Percentiles rank a stretch among this genome's conserved stretches.
phyloP scores from a whole-genome alignment of 176 grass and related monocot genomes.

The Triticum timopheevii region DNA sequence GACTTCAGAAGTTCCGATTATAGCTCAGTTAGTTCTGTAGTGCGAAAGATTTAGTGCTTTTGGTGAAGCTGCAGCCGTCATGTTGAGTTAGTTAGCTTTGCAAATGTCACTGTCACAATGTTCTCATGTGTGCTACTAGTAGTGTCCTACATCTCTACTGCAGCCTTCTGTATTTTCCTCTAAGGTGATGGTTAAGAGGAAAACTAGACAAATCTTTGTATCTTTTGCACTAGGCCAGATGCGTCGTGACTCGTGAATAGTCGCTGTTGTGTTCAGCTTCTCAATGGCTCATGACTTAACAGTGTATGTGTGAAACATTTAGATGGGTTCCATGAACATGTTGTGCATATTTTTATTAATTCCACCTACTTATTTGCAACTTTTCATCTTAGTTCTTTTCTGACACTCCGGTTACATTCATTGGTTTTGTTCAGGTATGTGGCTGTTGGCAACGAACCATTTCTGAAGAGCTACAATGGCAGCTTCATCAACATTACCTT shows the following conservation, averaged over 20 bases:
- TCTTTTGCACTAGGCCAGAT: background rate
- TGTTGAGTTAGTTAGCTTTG: background rate
- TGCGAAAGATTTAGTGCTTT: background rate
- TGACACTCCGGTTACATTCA: background rate
- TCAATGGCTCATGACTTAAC: background rate
- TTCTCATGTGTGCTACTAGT: background rate
- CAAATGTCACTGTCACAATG: background rate
- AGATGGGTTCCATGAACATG: background rate
- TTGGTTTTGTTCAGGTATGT: conserved; percentile 60
- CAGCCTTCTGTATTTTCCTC: background rate
- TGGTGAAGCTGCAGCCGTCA: background rate
- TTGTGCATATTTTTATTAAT: background rate
- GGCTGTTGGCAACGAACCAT: conserved; percentile 89
- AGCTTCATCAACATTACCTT: conserved; percentile 68
- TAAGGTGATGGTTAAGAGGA: background rate
- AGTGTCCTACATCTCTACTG: background rate
- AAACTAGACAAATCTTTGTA: background rate
- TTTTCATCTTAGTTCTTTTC: conserved; percentile 4
- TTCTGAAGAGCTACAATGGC: conserved; percentile 72
- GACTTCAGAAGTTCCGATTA: background rate
- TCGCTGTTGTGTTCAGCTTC: background rate
- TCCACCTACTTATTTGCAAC: background rate
- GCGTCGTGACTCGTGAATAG: background rate
- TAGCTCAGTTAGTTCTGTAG: background rate
- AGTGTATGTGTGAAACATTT: background rate